Conservation (phyloP, 139 green algal species). For the Chlamydomonas sp. region DNA sequence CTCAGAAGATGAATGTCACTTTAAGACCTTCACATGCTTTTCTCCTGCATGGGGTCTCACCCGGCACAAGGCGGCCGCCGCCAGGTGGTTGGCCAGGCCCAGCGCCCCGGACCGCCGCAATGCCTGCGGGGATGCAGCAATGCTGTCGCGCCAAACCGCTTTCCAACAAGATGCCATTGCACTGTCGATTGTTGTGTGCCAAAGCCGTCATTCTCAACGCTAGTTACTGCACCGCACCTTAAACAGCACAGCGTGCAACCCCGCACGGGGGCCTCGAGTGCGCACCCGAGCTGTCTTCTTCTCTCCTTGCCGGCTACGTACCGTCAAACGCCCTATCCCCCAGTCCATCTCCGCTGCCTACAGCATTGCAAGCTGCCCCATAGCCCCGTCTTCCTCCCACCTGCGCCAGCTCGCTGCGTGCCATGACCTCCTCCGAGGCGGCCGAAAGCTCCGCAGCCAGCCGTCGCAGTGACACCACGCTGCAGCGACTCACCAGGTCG, state of each 20-base stretch:
- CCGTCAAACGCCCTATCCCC: too few relatives aligned
- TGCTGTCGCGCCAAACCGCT: background rate
- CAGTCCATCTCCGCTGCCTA: too few relatives aligned
- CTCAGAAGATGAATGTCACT: too few relatives aligned
- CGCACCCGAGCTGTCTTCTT: too few relatives aligned
- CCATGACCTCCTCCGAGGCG: slow-evolving; percentile 15
- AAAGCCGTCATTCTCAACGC: too few relatives aligned
- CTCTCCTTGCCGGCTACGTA: too few relatives aligned
- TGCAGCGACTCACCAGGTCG: slow-evolving; percentile 24
- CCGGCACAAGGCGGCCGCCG: slow-evolving; percentile 22
- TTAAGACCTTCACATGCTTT: background rate
- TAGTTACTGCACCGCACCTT: too few relatives aligned
- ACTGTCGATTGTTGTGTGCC: too few relatives aligned
- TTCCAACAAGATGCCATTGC: too few relatives aligned
- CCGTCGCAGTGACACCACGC: background rate
- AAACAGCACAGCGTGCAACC: too few relatives aligned
- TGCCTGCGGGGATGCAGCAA: background rate
- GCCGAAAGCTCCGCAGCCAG: background rate
- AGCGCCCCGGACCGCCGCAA: slow-evolving; percentile 16
- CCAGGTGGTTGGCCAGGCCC: slow-evolving; percentile 31
- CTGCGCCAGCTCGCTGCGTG: slow-evolving; percentile 8
- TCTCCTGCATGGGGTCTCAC: background rate
- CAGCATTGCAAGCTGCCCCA: too few relatives aligned
- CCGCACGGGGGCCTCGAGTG: too few relatives aligned
- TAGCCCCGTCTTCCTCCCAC: background rate